Percentiles rank a stretch among this genome's conserved stretches.
These are phyloP conservation scores for Amaranthus cruentus DNA, from an alignment of 148 eudicot species.

Conservation along the genomic window DNA sequence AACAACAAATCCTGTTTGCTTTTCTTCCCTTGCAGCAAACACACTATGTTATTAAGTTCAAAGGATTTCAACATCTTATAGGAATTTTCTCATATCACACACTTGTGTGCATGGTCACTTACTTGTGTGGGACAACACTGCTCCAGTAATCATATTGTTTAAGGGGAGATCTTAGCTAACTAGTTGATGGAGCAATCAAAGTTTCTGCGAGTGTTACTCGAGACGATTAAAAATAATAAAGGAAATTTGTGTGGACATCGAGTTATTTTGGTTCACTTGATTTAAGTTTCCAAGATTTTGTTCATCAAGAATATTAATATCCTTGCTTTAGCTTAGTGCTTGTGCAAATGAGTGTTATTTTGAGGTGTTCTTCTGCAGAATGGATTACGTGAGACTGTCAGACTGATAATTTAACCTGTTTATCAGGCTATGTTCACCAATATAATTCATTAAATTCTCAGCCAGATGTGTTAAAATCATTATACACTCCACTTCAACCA, in stretches of 20 bases:
- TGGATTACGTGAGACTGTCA: neutral
- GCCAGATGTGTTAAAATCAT: conserved; percentile 93
- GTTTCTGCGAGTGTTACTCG: neutral
- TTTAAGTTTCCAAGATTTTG: neutral
- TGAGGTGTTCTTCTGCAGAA: neutral
- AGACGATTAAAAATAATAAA: neutral
- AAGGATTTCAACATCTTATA: too few relatives aligned
- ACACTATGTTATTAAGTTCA: too few relatives aligned
- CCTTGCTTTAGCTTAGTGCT: neutral
- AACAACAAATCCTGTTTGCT: too few relatives aligned
- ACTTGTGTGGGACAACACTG: too few relatives aligned
- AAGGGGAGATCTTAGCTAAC: neutral
- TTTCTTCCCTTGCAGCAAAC: too few relatives aligned
- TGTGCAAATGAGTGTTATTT: neutral
- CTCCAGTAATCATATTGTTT: too few relatives aligned
- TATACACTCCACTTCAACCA: conserved; percentile 95
- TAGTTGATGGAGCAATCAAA: neutral
- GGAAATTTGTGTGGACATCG: neutral
- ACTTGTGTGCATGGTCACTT: too few relatives aligned
- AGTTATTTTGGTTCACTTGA: neutral
- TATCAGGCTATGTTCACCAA: conserved; percentile 86
- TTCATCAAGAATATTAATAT: neutral
- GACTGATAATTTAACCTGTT: neutral
- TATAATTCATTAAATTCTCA: conserved; percentile 88
- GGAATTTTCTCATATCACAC: too few relatives aligned